These are phyloP conservation scores for Penicillium desertorum DNA, from an alignment of 495 filamentous ascomycete genomes.

Conservation along the genomic window DNA sequence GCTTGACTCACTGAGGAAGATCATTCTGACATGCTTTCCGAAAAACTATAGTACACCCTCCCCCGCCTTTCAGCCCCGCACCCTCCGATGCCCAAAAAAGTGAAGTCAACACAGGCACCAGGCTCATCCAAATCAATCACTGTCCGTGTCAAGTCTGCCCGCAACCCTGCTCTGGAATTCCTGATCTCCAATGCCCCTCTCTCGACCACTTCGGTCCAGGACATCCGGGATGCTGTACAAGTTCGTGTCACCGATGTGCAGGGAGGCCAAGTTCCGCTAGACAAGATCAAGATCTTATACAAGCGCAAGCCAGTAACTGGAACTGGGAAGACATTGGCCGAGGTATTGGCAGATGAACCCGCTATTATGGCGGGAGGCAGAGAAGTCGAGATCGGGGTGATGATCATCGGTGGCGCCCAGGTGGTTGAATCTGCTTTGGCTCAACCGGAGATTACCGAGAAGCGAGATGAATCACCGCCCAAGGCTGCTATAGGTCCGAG, in stretches of 20 bases:
- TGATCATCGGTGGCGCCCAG: slow-evolving; percentile 72
- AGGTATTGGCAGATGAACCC: slow-evolving; percentile 48
- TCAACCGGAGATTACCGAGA: slow-evolving; percentile 34
- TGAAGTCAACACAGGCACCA: slow-evolving; percentile 39
- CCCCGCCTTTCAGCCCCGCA: slow-evolving; percentile 48
- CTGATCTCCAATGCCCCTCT: slow-evolving; percentile 56
- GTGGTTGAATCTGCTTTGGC: slow-evolving; percentile 27
- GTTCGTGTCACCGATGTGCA: slow-evolving; percentile 43
- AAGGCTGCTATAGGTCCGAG: slow-evolving; percentile 55
- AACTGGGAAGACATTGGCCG: slow-evolving; percentile 51
- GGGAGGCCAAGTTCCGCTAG: slow-evolving; percentile 41
- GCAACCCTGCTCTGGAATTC: slow-evolving; percentile 67
- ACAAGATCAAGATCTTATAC: slow-evolving; percentile 79
- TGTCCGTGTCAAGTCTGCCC: slow-evolving; percentile 69
- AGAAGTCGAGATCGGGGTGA: slow-evolving; percentile 71
- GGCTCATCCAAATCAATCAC: slow-evolving; percentile 52
- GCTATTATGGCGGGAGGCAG: slow-evolving; percentile 39
- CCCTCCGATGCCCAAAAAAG: slow-evolving; percentile 53
- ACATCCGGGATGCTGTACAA: slow-evolving; percentile 65
- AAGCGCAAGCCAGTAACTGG: slow-evolving; percentile 80
- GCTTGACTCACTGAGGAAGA: slow-evolving; percentile 3
- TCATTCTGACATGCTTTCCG: slow-evolving; percentile 13
- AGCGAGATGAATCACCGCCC: slow-evolving; percentile 32
- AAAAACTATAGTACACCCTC: slow-evolving; percentile 42
- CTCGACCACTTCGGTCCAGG: slow-evolving; percentile 65